Conservation (phyloP, 495 filamentous ascomycete genomes). For the Talaromyces thailandensis region DNA sequence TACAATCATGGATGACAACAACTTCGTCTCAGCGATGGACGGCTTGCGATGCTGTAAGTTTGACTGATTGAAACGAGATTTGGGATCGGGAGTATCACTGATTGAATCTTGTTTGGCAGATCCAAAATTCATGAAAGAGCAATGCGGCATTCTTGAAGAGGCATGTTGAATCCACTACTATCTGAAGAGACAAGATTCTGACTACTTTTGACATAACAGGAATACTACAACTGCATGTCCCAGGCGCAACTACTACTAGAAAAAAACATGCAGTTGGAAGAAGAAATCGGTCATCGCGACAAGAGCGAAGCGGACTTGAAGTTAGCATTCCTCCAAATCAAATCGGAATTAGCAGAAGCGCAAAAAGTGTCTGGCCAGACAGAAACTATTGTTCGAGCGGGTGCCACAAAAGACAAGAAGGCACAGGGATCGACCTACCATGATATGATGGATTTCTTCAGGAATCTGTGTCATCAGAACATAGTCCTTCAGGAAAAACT, state of each 20-base stretch:
- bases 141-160: background rate
- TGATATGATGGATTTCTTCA: background rate
- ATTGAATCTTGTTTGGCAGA: background rate
- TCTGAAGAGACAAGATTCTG: background rate
- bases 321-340: background rate
- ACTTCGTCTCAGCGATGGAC: background rate
- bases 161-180: background rate
- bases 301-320: background rate
- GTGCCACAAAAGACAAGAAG: background rate
- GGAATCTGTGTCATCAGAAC: background rate
- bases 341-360: background rate
- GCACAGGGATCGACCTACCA: background rate
- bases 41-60: background rate
- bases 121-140: background rate
- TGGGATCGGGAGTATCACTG: too few species aligned
- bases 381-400: background rate
- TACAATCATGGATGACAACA: background rate
- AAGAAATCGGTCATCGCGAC: background rate
- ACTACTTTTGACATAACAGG: background rate
- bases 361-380: background rate
- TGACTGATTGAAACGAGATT: background rate
- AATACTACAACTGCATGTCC: background rate
- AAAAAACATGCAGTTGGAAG: background rate
- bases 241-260: background rate
- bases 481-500: background rate